Base-by-base conservation (phyloP, 306 rosid species). In the Pachyrhizus erosus region DNA sequence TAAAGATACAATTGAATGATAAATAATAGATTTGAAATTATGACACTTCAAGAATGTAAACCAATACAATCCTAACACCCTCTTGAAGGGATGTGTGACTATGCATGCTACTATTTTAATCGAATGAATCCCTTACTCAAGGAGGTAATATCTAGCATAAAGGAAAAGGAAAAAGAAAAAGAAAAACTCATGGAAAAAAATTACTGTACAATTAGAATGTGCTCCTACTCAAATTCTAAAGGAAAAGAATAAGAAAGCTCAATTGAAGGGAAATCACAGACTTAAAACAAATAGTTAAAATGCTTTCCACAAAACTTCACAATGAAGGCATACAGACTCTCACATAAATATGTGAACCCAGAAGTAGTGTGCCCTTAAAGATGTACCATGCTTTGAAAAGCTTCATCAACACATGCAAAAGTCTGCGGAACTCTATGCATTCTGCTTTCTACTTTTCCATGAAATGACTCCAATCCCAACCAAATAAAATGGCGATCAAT, bases 171-270 rank as follows among this genome's bases (percentile, higher is more conserved):
- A 6, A 75, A 18, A 12, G 37, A 6, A 75, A 18, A 12, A 54
- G 34, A 73, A 75, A 54, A 43, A 12, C 67, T 11, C 27, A 0
- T 8, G 37, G 3, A 37, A 52, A 20, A 6, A 18, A 52, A 31
- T 2, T 33, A 27, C 12, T 18, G 51, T 20, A 52, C 20, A 2
- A 33, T 52, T 6, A 52, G 66, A 75, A 48, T 48, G 43, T 24
- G 26, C 39, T 74, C 54, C 52, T 20, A 64, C 12, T 73, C 67
- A 52, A 73, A 72, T 27, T 72, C 43, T 26, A 27, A 46, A 72
- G 10, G 77, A 34, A 34, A 34, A 34, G 5, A 29, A 51, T 49
- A 73, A 33, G 17, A 57, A 33, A 9, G 20, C 49, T 73, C 49
- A 52, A 52, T 11, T 37, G 68, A 55, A 40, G 52, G 54, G 23